Conservation (phyloP, 1,284 basidiomycete genomes). For the Inonotus obliquus region DNA sequence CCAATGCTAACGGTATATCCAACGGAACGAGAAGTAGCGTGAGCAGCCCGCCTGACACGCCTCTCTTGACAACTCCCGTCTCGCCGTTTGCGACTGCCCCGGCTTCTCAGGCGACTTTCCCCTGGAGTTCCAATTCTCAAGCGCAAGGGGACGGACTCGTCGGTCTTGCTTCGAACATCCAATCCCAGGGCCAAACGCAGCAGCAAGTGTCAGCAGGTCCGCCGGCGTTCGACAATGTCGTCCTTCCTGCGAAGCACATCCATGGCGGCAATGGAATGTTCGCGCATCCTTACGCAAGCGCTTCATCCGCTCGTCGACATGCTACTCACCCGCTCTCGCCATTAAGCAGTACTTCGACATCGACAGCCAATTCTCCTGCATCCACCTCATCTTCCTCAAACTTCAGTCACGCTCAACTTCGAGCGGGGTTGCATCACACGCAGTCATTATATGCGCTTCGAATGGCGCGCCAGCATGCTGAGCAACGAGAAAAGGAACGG, state of each 20-base stretch:
- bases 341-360: background rate
- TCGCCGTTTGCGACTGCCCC: conserved; percentile 1
- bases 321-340: background rate
- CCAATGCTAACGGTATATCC: background rate
- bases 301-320: background rate
- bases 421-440: background rate
- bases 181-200: background rate
- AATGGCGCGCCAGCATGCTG: background rate
- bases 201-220: conserved; percentile 5
- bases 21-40: conserved; percentile 5
- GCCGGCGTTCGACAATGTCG: conserved; percentile 11
- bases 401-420: background rate
- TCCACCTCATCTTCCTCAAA: background rate
- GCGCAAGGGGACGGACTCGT: background rate
- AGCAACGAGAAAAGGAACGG: background rate
- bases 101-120: background rate
- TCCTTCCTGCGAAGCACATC: conserved; percentile 3
- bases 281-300: conserved; percentile 1
- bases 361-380: background rate
- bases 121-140: background rate
- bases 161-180: background rate
- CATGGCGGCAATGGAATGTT: background rate
- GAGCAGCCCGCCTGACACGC: conserved; percentile 17
- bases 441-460: background rate
- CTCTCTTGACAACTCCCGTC: conserved; percentile 16